Evolutionary conservation across 139 green algal genomes (phyloP), one percentile per base, ranked within the genome.

Genomic region (Chlamydomonas incerta): DNA sequence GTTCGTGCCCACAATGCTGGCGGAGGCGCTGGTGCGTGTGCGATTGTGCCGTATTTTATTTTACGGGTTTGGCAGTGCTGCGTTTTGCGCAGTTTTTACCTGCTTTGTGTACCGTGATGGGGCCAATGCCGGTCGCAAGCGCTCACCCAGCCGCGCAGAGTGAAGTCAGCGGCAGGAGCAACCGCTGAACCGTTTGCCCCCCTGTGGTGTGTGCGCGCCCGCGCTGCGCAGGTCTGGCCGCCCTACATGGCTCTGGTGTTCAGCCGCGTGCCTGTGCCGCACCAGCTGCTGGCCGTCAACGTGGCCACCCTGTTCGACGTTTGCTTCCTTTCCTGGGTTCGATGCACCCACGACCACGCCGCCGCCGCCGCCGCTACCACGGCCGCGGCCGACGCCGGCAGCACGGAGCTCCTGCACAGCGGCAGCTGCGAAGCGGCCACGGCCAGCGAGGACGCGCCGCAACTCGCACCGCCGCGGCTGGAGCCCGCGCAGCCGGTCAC

Each of bases 261-360:
- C 80, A 75, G 62, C 28, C 50, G 47, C 18, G 83, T 93, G 63
- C 91, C 81, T 20, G 50, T 88, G 24, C 41, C 50, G 26, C 87
- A 90, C 65, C 81, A 90, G 85, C 90, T 94, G 81, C 90, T 94
- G 83, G 89, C 91, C 15, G 87, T 93, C 65, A 94, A 94, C 83
- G 58, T 81, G 13, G 71, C 90, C n/a, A 92, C 91, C 31, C 74
- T 94, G 0, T 28, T 89, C 15, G 91, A 94, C 65, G 88, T 87
- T 5, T 74, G 73, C n/a, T 93, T 94, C 72, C 86, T 94, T 46
- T 89, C 68, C 62, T 94, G 89, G 89, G 52, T 74, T 9, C 65
- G 89, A 4, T 46, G 24, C n/a, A 17, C 63, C 3, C 28, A 72
- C 29, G 4, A 14, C 69, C 33, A 55, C 6, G 29, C 69, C 20